Evolutionary conservation across 2,329 filamentous ascomycete species (phyloP), one percentile per base, ranked within the genome.

Genomic region (Emmonsiellopsis sp.): DNA sequence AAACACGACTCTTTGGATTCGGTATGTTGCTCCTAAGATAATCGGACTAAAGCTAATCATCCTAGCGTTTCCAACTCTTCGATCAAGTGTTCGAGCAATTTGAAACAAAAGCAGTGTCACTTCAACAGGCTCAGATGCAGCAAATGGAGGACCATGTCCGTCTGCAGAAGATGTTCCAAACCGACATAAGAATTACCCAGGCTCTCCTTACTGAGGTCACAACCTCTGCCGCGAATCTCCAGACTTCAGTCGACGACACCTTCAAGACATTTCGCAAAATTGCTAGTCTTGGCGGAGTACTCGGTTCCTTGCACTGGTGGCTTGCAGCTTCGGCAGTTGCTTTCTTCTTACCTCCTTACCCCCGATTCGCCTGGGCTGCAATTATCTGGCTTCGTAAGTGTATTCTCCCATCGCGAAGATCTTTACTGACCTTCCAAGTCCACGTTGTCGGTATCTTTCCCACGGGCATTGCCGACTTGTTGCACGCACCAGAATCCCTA

Each of bases 31-130:
- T 9, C n/a, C 13, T 11, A 10, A 5, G n/a, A n/a, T 31, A 48
- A 15, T 8, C 30, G 35, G 20, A 30, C 20, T 37, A 15, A 16
- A 20, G 26, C 37, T 10, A 38, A 55, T 15, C 9, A 50, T 7
- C n/a, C 11, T 41, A 75, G 72, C 68, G 63, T 20, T 59, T 75
- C 7, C 59, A 60, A 44, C 52, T 54, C 8, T 66, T 74, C 50
- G 65, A 70, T 34, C 52, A 37, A 2, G 60, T 63, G 1, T 65
- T 75, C 32, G 58, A 65, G 7, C 53, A 62, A 13, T 67, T 72
- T 6, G 64, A 70, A 52, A 20, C 46, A 1, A 69, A 59, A 53
- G 66, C 70, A 3, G 58, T 62, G 30, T 55, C 61, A 13, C 52
- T 75, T 9, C 65, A 66, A 20, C 59, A 61, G 51, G 57, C 61